Percentiles rank a stretch among this genome's conserved stretches.
Evolutionary conservation across 179 eudicot genomes (phyloP).

Genomic region (Pouteria campechiana): DNA sequence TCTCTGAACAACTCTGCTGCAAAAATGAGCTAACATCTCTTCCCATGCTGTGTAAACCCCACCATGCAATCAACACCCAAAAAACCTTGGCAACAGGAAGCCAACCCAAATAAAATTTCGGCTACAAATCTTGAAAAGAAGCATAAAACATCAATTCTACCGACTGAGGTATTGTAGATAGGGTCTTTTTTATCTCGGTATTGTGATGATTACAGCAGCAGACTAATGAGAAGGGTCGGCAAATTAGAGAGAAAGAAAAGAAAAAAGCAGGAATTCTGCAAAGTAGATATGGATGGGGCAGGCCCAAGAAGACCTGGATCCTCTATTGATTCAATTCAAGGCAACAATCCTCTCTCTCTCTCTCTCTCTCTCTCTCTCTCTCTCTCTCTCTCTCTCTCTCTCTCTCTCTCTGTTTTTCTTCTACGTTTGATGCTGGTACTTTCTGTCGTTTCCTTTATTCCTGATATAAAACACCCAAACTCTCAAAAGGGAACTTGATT

Average conservation of each 20-base stretch:
- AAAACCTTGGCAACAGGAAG: too few relatives aligned
- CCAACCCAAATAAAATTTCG: too few relatives aligned
- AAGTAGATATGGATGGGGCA: conserved; percentile 12
- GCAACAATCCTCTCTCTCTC: not conserved
- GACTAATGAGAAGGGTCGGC: conserved; percentile 3
- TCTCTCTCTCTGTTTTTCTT: not conserved
- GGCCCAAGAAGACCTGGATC: conserved; percentile 24
- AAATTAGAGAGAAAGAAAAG: conserved; percentile 7
- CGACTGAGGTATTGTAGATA: too few relatives aligned
- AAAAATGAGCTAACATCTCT: conserved; percentile 4
- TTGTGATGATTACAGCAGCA: conserved; percentile 32
- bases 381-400: not conserved
- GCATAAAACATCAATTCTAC: too few relatives aligned
- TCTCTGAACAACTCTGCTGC: conserved; percentile 11
- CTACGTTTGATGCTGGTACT: conserved; percentile 9
- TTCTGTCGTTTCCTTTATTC: conserved; percentile 30
- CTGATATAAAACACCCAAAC: conserved; percentile 56
- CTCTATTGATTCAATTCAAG: too few relatives aligned
- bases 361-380: not conserved
- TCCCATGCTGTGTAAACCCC: not conserved
- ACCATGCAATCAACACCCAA: conserved; percentile 10
- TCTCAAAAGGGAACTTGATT: conserved; percentile 26
- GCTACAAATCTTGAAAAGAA: too few relatives aligned
- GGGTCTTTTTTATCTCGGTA: too few relatives aligned
- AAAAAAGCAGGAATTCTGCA: conserved; percentile 13